These are phyloP conservation scores for Colletotrichum euphorbiae DNA, from an alignment of 2,329 filamentous ascomycete genomes.

Conservation along the genomic window DNA sequence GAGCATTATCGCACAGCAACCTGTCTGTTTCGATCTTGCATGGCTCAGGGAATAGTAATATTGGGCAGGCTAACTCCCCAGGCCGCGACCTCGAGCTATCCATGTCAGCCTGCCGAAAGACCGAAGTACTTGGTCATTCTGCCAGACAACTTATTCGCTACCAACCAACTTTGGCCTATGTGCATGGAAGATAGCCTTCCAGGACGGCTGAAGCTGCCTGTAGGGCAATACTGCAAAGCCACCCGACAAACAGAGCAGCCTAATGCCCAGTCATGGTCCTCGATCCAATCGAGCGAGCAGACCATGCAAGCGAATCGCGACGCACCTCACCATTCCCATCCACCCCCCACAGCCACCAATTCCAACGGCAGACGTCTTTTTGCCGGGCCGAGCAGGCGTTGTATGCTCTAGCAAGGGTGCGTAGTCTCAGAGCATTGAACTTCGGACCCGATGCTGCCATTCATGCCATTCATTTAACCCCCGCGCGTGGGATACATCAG, in stretches of 20 bases:
- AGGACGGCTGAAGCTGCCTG: too few relatives aligned
- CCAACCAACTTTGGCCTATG: not conserved
- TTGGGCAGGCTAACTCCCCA: not conserved
- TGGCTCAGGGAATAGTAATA: not conserved
- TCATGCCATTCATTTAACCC: not conserved
- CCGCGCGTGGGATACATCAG: constrained; percentile 10
- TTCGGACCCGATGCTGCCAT: not conserved
- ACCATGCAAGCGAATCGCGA: not conserved
- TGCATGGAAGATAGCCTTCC: not conserved
- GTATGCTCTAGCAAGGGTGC: not conserved
- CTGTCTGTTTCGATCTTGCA: not conserved
- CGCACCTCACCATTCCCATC: not conserved
- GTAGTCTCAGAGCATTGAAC: not conserved
- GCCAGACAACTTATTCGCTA: not conserved
- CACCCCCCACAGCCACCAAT: not conserved
- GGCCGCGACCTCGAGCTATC: not conserved
- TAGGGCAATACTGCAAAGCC: too few relatives aligned
- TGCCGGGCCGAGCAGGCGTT: not conserved
- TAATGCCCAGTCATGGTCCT: not conserved
- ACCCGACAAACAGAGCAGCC: not conserved
- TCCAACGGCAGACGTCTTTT: not conserved
- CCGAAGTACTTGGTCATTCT: not conserved
- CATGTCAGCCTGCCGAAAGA: not conserved
- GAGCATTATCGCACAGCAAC: not conserved
- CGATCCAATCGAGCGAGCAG: not conserved